Evolutionary conservation across 2,329 filamentous ascomycete genomes (phyloP).

Genomic region (Verticillium tricorpus): DNA sequence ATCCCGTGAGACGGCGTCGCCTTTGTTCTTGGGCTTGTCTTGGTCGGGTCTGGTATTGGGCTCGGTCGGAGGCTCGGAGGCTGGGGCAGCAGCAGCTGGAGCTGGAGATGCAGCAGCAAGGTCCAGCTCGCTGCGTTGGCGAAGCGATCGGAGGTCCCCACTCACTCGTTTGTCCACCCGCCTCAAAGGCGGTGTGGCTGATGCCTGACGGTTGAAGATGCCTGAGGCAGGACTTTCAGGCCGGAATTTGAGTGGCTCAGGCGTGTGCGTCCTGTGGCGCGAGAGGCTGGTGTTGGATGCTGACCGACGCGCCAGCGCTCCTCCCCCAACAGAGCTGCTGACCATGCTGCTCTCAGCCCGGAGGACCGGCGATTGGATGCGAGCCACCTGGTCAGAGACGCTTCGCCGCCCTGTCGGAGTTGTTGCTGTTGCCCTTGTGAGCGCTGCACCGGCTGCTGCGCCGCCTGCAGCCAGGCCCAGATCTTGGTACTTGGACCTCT

Average conservation of each 20-base stretch:
- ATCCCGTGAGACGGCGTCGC: slow-evolving; percentile 7
- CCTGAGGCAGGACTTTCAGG: slow-evolving; percentile 55
- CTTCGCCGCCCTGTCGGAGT: slow-evolving; percentile 20
- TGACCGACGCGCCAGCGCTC: slow-evolving; percentile 31
- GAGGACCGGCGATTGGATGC: slow-evolving; percentile 11
- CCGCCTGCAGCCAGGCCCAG: slow-evolving; percentile 24
- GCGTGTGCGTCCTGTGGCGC: slow-evolving; percentile 38
- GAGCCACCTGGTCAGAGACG: slow-evolving; percentile 30
- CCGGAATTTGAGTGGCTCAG: slow-evolving; percentile 49
- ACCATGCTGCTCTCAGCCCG: slow-evolving; percentile 1
- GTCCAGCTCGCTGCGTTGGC: slow-evolving; percentile 42
- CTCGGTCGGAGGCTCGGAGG: not conserved
- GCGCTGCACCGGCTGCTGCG: slow-evolving; percentile 11
- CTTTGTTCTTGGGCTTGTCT: not conserved
- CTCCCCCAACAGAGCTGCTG: slow-evolving; percentile 29
- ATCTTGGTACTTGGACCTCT: slow-evolving; percentile 19
- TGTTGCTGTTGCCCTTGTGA: slow-evolving; percentile 14
- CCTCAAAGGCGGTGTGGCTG: slow-evolving; percentile 64
- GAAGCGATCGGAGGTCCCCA: slow-evolving; percentile 70
- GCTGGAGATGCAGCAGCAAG: slow-evolving; percentile 9
- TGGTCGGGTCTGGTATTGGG: slow-evolving; percentile 3
- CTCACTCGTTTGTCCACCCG: slow-evolving; percentile 64
- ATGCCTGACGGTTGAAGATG: slow-evolving; percentile 43
- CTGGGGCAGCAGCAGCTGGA: not conserved
- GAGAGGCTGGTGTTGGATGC: slow-evolving; percentile 51